Evolutionary conservation across 345 rosid genomes (phyloP).

Genomic region (Citrus glauca): DNA sequence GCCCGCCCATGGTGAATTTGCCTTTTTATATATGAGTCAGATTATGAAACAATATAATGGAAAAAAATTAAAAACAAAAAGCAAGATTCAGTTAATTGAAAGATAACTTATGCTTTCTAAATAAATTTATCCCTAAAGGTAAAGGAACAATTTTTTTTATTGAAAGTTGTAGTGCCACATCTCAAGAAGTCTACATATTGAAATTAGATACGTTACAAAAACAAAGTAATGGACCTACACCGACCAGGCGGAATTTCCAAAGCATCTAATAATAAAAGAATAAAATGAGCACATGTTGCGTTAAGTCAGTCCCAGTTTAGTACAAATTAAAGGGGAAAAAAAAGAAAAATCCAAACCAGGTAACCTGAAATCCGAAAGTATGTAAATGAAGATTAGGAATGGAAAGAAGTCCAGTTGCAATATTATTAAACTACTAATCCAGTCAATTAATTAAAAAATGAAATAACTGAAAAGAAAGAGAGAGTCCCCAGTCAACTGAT

Average conservation of each 20-base stretch:
- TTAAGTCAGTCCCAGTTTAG: neutral
- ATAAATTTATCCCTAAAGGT: neutral
- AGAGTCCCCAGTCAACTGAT: neutral
- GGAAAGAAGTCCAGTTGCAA: neutral
- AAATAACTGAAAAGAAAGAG: neutral
- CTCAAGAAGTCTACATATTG: neutral
- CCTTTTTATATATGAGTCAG: neutral
- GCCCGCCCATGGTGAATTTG: neutral
- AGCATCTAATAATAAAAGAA: constrained; percentile 7
- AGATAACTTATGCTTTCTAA: neutral
- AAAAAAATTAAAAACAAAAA: neutral
- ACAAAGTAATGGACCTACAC: neutral
- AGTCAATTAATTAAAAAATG: neutral
- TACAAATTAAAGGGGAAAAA: neutral
- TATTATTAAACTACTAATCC: neutral
- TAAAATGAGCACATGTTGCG: neutral
- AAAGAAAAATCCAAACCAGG: no score
- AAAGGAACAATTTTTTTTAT: neutral
- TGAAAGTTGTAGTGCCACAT: neutral
- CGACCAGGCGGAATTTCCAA: constrained; percentile 23
- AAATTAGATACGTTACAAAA: neutral
- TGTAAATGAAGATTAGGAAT: neutral
- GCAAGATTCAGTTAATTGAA: neutral
- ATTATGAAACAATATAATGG: neutral
- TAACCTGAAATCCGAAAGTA: neutral